Conservation (phyloP, 2,329 filamentous ascomycete species). For the Claviceps purpurea region DNA sequence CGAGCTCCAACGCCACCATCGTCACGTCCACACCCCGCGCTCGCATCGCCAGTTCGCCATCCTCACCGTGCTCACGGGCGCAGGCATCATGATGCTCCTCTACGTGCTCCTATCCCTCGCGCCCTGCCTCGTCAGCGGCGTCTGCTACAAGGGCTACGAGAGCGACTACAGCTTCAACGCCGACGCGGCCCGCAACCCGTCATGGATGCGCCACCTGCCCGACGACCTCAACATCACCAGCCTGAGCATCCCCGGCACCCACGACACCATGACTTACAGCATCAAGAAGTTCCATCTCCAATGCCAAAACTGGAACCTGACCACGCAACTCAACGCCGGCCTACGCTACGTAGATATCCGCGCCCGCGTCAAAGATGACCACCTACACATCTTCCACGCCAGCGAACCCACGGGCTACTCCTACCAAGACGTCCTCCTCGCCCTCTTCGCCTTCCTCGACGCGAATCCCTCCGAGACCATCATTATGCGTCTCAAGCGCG, state of each 20-base stretch:
- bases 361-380: conserved; percentile 26
- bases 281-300: conserved; percentile 23
- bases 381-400: conserved; percentile 35
- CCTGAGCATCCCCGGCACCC: conserved; percentile 38
- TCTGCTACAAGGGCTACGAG: conserved; percentile 17
- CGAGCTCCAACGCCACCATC: background rate
- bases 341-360: conserved; percentile 38
- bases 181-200: conserved; percentile 16
- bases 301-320: conserved; percentile 34
- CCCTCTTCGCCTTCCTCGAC: conserved; percentile 32
- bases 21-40: background rate
- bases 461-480: conserved; percentile 31
- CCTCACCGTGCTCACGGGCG: background rate
- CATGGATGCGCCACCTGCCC: conserved; percentile 31
- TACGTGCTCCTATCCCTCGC: conserved; percentile 13
- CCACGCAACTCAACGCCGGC: conserved; percentile 30
- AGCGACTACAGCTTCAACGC: conserved; percentile 29
- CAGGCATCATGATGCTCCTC: conserved; percentile 3
- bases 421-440: conserved; percentile 27
- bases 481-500: conserved; percentile 37
- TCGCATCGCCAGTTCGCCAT: background rate
- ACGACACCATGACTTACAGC: conserved; percentile 38
- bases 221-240: conserved; percentile 26
- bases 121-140: conserved; percentile 15
- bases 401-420: conserved; percentile 30